A percentile compares a stretch with the other conserved stretches of the same genome.
These are phyloP conservation scores for Erodium maritimum DNA, from an alignment of 345 rosid genomes.

Conservation along the genomic window DNA sequence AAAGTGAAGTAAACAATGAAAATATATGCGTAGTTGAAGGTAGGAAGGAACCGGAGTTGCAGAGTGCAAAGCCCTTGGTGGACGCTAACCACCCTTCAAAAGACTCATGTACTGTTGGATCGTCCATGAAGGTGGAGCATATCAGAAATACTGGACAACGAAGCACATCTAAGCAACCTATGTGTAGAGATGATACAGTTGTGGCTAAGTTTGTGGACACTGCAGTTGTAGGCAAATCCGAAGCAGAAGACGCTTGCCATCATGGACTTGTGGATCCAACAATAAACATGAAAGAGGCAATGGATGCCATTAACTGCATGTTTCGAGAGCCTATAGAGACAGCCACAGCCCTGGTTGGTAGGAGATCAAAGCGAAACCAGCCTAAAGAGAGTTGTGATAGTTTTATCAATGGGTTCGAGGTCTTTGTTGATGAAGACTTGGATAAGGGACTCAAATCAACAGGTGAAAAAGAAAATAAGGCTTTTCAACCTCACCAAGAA, in stretches of 20 bases:
- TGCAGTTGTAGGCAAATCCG: constrained; percentile 61
- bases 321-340: constrained; percentile 70
- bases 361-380: constrained; percentile 29
- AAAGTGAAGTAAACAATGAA: constrained; percentile 19
- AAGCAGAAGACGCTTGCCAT: constrained; percentile 71
- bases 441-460: constrained; percentile 13
- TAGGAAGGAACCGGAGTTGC: constrained; percentile 7
- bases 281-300: constrained; percentile 76
- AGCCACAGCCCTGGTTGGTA: constrained; percentile 35
- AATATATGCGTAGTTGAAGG: constrained; percentile 7
- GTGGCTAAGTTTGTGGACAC: constrained; percentile 54
- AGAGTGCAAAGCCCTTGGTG: constrained; percentile 10
- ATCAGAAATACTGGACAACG: constrained; percentile 1
- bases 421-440: constrained; percentile 42
- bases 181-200: constrained; percentile 30
- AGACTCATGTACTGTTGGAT: not conserved
- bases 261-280: constrained; percentile 89
- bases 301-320: constrained; percentile 73
- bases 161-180: constrained; percentile 15
- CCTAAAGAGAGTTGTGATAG: constrained; percentile 25
- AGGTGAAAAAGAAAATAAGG: constrained; percentile 17
- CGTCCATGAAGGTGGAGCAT: constrained; percentile 5
- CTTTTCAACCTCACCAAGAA: constrained; percentile 19
- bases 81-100: constrained; percentile 13
- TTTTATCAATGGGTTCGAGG: constrained; percentile 28